Conservation (phyloP, 2,329 filamentous ascomycete species). For the Alternaria sp. region DNA sequence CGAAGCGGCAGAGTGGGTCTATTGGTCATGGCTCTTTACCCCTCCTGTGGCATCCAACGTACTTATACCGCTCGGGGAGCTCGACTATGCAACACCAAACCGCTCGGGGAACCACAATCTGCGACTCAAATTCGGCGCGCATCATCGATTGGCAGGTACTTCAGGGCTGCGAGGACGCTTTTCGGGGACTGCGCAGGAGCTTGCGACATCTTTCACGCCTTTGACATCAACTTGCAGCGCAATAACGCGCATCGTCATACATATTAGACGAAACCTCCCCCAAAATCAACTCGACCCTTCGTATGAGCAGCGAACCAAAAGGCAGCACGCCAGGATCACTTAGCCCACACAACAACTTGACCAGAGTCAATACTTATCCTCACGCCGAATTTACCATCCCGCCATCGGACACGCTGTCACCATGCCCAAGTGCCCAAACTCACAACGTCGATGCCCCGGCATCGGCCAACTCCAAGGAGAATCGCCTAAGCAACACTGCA, state of each 20-base stretch:
- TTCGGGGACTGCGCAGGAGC: conserved; percentile 4
- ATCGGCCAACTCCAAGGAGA: conserved; percentile 31
- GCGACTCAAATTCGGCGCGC: conserved; percentile 4
- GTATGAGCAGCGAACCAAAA: conserved; percentile 46
- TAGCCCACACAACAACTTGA: conserved; percentile 25
- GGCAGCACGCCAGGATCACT: conserved; percentile 55
- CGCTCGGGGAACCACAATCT: conserved; percentile 5
- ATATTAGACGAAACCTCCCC: not conserved
- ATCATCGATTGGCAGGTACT: conserved; percentile 7
- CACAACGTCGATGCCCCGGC: conserved; percentile 43
- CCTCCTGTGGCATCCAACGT: not conserved
- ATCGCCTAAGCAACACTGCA: conserved; percentile 22
- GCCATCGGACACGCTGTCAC: conserved; percentile 32
- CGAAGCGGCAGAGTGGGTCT: conserved; percentile 15
- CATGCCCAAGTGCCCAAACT: conserved; percentile 47
- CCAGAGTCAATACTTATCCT: conserved; percentile 36
- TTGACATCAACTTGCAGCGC: not conserved
- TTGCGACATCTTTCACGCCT: not conserved
- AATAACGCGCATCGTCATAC: conserved; percentile 3
- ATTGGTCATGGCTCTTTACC: conserved; percentile 8
- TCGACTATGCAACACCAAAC: not conserved
- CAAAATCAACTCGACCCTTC: conserved; percentile 12
- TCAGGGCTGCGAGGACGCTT: conserved; percentile 1
- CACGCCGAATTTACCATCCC: conserved; percentile 43
- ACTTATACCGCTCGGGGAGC: conserved; percentile 8